Base-by-base conservation (phyloP, 192 early-diverging fungal genomes). In the Fimicolochytrium jonesii region DNA sequence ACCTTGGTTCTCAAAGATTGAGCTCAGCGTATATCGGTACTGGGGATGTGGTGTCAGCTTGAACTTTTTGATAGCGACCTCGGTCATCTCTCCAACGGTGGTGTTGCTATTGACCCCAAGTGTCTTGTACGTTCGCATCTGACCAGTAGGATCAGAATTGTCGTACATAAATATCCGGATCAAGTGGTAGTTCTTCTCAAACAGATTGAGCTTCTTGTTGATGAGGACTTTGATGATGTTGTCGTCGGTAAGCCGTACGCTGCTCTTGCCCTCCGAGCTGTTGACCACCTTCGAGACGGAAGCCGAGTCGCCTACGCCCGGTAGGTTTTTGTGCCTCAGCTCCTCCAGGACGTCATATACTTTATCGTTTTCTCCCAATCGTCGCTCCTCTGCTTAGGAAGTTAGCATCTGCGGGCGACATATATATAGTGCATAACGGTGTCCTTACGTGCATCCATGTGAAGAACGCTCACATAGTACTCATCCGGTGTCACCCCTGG, bases 181-280 rank as follows among this genome's bases (percentile, higher is more conserved):
- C 18, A 75, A 48, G 56, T 75, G 77, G 39, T 59, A 74, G 41
- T 74, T 67, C 50, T 78, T 78, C 48, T 75, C 73, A 55, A 75
- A 73, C 36, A 75, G 37, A 44, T 78, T 75, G 37, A 75, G 61
- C 56, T 72, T 65, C 49, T 78, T 78, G 71, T 78, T 78, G 61
- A 78, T 75, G 61, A 78, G 73, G 13, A 78, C 68, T 51, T 70
- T 69, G 66, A 78, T 75, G 63, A 78, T 75, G 60, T 78, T 78
- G 30, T 78, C 76, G 60, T 78, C 77, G 25, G 72, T 75, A 44
- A 75, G 59, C 41, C 67, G 62, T 3, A 78, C 63, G 44, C 33
- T 23, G 44, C 45, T 28, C 26, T 42, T 34, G 7, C 58, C 52
- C 20, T 69, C 69, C 2, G 7, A 30, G 44, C 35, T 51, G 41